Percentiles rank a stretch among this genome's conserved stretches.
Conservation (phyloP, 805 yeast genomes). For the Pichia nanzhaoensis region DNA sequence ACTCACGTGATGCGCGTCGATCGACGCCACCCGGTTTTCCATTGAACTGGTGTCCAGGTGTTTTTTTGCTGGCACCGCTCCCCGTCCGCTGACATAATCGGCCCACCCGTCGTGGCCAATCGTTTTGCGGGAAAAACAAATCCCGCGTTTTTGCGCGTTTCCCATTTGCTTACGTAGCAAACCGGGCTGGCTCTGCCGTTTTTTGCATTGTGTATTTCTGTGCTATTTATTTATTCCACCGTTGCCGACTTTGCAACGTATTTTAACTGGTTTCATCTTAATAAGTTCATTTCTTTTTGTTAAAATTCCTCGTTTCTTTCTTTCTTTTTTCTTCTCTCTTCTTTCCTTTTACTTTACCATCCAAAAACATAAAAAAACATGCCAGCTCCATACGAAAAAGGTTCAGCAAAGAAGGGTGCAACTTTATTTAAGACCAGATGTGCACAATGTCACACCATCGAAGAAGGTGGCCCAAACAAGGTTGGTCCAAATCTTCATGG, state of each 20-base stretch:
- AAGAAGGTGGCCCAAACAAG: conserved; percentile 94
- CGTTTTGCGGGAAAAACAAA: too few species aligned
- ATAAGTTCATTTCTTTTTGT: background rate
- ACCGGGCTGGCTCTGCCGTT: too few species aligned
- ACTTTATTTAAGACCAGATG: conserved; percentile 98
- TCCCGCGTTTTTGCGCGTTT: too few species aligned
- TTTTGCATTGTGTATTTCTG: too few species aligned
- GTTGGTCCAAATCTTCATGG: conserved; percentile 99
- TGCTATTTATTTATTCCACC: background rate
- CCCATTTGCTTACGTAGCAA: too few species aligned
- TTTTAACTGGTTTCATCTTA: background rate
- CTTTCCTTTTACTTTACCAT: background rate
- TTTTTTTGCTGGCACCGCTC: too few species aligned
- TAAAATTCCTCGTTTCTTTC: background rate
- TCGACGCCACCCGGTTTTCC: too few species aligned
- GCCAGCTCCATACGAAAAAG: conserved; percentile 39
- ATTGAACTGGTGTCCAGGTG: too few species aligned
- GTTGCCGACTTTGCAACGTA: too few species aligned
- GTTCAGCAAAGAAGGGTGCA: conserved; percentile 92
- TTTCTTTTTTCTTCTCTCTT: background rate
- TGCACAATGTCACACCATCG: conserved; percentile 97
- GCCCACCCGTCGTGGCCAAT: too few species aligned
- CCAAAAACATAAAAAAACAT: conserved; percentile 16
- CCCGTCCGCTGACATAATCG: too few species aligned
- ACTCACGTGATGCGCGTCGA: too few species aligned